Base-by-base conservation (phyloP, 2,329 filamentous ascomycete species). In the Emergomyces orientalis region DNA sequence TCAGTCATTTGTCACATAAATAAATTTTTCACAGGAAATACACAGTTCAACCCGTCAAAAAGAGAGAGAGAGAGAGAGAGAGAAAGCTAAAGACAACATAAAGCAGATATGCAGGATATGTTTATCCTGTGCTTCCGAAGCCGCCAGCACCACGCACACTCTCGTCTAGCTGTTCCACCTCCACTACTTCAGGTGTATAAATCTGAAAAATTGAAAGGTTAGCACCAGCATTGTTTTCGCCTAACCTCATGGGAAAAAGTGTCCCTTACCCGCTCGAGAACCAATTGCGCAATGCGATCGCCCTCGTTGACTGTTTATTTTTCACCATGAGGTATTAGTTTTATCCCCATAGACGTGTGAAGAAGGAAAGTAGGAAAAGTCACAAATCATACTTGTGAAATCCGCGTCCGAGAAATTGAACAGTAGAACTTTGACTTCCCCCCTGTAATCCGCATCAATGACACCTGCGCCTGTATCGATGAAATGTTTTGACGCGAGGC, bases 391-490 rank as follows among this genome's bases (percentile, higher is more conserved):
- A 75, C 73, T 66, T 54, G 79, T 81, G 73, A 95, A 97, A 74
- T 96, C 91, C 49, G 79, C 78, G 59, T 96, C 91, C 60, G 83
- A 84, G 76, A 96, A 88, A 79, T 99, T 99, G 77, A 97, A 97
- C 60, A 99, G 84, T 68, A 99, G 82, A 32, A 99, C 89, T 81
- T 95, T 96, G 71, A 99, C 88, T 69, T 89, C 89, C 25, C 94
- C 94, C 43, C 94, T 85, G 80, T 99, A 99, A 77, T 99, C 94
- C 41, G 93, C 92, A 76, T 99, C 94, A 70, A 99, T 97, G 67
- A 99, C 94, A 62, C 94, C 94, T 0, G 94, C 94, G 66, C 95
- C 91, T 0, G 90, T 94, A 76, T 97, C 91, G 74, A 99, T 97
- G 78, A 92, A 94, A 79, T 97, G 86, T 80, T 99, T 99, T 65